Evolutionary conservation across 108 stramenopile genomes (phyloP), one percentile per base, ranked within the genome.

Genomic region (Schizochytrium sp.): DNA sequence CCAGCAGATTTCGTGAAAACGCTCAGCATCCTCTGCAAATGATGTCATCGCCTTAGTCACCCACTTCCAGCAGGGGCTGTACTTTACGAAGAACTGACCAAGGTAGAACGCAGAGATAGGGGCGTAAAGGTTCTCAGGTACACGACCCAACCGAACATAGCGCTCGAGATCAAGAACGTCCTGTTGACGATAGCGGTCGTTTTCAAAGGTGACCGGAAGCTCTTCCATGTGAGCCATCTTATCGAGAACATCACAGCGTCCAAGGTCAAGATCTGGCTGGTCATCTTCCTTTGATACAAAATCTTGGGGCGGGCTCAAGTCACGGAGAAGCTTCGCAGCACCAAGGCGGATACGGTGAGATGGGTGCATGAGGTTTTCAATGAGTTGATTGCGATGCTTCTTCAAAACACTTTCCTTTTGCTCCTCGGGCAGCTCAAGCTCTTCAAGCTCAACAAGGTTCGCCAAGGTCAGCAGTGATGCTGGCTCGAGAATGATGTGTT

Each of bases 51-150:
- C 50, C 50, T 55, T 83, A 53, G 47, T n/a, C 5, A 55, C 76
- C 50, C 47, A 55, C 76, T 83, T 83, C 76, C 76, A 83, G 55
- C 49, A 38, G 1, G 76, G 76, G 47, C 76, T 83, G 76, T 83
- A 83, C 50, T 49, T 49, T n/a, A 83, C 50, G 76, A 15, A 7
- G 3, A 83, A 83, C 47, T 83, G 76, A 10, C 76, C 76, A 10
- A 83, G 53, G 53, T 55, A 55, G 40, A 83, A 83, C 50, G 76
- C 45, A 40, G 76, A 10, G 76, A 83, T 56, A 8, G 53, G 50
- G 0, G 76, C 50, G 50, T 19, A 40, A 10, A 55, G 40, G 50
- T 40, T 55, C 0, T n/a, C 7, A 5, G 76, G 76, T 7, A 83
- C 53, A 10, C 76, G 49, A 55, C 55, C 15, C 7, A 55, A 38